These are phyloP conservation scores for Gomphus bonarii DNA, from an alignment of 1,284 basidiomycete genomes.

Conservation along the genomic window DNA sequence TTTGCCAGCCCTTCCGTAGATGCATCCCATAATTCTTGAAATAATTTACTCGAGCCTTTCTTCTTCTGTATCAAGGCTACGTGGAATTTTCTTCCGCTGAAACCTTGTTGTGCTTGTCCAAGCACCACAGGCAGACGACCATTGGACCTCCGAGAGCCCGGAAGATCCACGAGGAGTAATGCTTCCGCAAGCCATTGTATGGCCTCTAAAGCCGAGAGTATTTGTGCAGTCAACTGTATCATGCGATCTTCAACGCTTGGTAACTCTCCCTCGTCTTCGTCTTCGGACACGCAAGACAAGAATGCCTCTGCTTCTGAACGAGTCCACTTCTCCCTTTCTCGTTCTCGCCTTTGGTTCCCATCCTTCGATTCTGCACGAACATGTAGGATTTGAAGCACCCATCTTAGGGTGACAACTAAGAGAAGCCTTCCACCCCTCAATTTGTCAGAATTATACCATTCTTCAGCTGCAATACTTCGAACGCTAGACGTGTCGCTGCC, in stretches of 20 bases:
- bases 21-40: constrained; percentile 34
- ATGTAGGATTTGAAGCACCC: constrained; percentile 43
- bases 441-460: not conserved
- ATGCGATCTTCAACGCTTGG: constrained; percentile 44
- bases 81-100: constrained; percentile 7
- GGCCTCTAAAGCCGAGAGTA: constrained; percentile 47
- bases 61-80: not conserved
- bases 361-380: constrained; percentile 28
- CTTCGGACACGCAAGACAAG: constrained; percentile 37
- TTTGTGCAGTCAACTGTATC: constrained; percentile 63
- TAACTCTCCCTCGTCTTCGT: constrained; percentile 7
- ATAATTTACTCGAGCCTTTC: not conserved
- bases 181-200: constrained; percentile 50
- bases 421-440: constrained; percentile 24
- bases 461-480: constrained; percentile 30
- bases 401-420: constrained; percentile 46
- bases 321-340: constrained; percentile 61
- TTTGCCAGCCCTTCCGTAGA: constrained; percentile 38
- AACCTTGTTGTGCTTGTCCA: constrained; percentile 7
- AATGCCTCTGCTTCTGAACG: constrained; percentile 53
- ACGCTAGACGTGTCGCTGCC: constrained; percentile 44
- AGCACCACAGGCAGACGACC: not conserved
- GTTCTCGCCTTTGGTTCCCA: constrained; percentile 33
- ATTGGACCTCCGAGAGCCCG: constrained; percentile 25
- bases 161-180: constrained; percentile 41